Evolutionary conservation across 176 grass and related monocot genomes (phyloP).

Genomic region (Microstegium vimineum): DNA sequence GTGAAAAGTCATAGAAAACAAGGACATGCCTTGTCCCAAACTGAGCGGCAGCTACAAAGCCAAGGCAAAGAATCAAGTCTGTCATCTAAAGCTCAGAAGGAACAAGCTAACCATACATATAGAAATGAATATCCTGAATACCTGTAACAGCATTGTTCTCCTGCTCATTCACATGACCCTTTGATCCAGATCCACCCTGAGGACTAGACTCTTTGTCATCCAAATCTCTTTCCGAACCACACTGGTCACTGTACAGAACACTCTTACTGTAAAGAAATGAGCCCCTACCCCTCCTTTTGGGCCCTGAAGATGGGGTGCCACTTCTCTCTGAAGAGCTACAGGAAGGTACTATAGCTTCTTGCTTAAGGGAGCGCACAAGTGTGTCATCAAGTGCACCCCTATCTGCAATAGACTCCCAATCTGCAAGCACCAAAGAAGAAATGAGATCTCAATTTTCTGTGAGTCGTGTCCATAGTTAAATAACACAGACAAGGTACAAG

Average conservation of each 20-base stretch:
- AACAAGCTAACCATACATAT: not conserved
- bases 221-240: constrained; percentile 29
- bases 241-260: constrained; percentile 78
- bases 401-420: constrained; percentile 85
- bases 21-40: constrained; percentile 72
- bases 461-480: not conserved
- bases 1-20: constrained; percentile 66
- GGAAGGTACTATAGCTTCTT: constrained; percentile 23
- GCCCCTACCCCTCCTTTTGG: constrained; percentile 82
- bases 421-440: constrained; percentile 37
- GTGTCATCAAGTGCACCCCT: constrained; percentile 33
- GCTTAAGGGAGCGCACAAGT: constrained; percentile 10
- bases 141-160: constrained; percentile 22
- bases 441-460: not conserved
- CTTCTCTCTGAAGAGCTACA: constrained; percentile 38
- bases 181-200: constrained; percentile 11
- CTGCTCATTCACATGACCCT: not conserved
- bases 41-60: constrained; percentile 33
- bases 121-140: constrained; percentile 1
- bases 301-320: constrained; percentile 26
- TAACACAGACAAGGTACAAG: not conserved
- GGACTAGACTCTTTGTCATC: constrained; percentile 22
- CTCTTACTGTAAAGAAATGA: constrained; percentile 86
- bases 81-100: not conserved
- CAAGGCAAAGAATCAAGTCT: not conserved